Conservation (phyloP, 2,329 filamentous ascomycete species). For the Microcyclospora tardicrescens region DNA sequence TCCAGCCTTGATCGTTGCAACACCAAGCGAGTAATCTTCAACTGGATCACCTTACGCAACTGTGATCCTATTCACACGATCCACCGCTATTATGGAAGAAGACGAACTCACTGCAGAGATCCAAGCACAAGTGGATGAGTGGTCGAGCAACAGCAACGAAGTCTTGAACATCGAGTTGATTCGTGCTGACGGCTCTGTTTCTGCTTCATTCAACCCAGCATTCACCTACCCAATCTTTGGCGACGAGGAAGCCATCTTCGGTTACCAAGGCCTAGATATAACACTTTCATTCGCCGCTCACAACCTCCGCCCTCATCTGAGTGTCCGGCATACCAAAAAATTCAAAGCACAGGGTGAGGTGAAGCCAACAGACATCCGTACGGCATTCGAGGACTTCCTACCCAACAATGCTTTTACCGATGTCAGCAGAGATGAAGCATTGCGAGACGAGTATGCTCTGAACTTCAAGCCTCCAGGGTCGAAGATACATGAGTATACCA, state of each 20-base stretch:
- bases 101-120: constrained; percentile 15
- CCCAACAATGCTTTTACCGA: constrained; percentile 44
- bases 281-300: constrained; percentile 55
- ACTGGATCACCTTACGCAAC: no score
- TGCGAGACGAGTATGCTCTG: constrained; percentile 33
- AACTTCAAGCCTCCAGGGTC: constrained; percentile 62
- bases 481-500: constrained; percentile 50
- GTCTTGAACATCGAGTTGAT: constrained; percentile 50
- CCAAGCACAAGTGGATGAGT: constrained; percentile 18
- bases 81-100: constrained; percentile 1
- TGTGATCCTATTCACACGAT: no score
- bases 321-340: constrained; percentile 58
- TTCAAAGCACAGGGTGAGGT: constrained; percentile 56
- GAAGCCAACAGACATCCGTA: constrained; percentile 55
- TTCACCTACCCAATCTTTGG: constrained; percentile 91
- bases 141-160: constrained; percentile 49
- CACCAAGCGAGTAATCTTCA: no score
- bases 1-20: no score
- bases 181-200: constrained; percentile 34
- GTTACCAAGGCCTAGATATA: constrained; percentile 71
- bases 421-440: constrained; percentile 5
- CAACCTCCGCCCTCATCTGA: constrained; percentile 67
- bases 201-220: constrained; percentile 54
- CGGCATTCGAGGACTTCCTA: constrained; percentile 51
- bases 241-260: constrained; percentile 83